A percentile compares a stretch with the other conserved stretches of the same genome.
These are phyloP conservation scores for Fusarium neocosmosporiellum DNA, from an alignment of 2,329 filamentous ascomycete species.

Conservation along the genomic window DNA sequence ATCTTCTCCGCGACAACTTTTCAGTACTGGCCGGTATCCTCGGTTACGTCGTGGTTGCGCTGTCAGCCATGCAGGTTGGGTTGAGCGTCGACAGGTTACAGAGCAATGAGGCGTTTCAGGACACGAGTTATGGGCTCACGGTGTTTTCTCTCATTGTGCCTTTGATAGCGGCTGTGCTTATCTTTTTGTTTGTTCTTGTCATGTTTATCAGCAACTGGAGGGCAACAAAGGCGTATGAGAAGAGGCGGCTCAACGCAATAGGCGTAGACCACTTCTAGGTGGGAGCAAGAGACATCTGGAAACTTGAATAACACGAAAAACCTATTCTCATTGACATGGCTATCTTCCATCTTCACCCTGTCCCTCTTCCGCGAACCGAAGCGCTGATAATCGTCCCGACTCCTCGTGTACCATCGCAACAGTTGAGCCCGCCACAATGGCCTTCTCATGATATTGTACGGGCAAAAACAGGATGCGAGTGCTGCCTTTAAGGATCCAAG, in stretches of 20 bases:
- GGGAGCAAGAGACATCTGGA: rapidly evolving
- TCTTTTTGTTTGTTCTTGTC: slow-evolving; percentile 28
- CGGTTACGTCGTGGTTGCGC: slow-evolving; percentile 32
- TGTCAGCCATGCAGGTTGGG: slow-evolving; percentile 33
- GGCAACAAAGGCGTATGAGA: slow-evolving; percentile 28
- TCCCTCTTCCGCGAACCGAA: background rate
- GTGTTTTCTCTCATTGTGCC: slow-evolving; percentile 30
- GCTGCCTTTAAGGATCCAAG: background rate
- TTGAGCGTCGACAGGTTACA: slow-evolving; percentile 13
- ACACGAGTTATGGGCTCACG: slow-evolving; percentile 27
- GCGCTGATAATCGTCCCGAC: background rate
- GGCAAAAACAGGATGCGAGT: background rate
- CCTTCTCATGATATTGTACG: background rate
- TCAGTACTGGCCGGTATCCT: slow-evolving; percentile 31
- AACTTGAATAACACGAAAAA: background rate
- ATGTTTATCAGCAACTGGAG: slow-evolving; percentile 32
- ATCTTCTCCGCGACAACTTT: slow-evolving; percentile 32
- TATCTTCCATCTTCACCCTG: background rate
- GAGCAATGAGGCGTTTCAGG: slow-evolving; percentile 13
- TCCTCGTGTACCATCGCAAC: background rate
- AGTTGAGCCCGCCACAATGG: background rate
- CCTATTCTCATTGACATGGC: background rate
- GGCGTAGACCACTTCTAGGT: background rate
- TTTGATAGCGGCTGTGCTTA: slow-evolving; percentile 17
- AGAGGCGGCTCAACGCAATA: slow-evolving; percentile 20